phyloP scores from a whole-genome alignment of 495 filamentous ascomycete genomes.

The Neurospora sp. region DNA sequence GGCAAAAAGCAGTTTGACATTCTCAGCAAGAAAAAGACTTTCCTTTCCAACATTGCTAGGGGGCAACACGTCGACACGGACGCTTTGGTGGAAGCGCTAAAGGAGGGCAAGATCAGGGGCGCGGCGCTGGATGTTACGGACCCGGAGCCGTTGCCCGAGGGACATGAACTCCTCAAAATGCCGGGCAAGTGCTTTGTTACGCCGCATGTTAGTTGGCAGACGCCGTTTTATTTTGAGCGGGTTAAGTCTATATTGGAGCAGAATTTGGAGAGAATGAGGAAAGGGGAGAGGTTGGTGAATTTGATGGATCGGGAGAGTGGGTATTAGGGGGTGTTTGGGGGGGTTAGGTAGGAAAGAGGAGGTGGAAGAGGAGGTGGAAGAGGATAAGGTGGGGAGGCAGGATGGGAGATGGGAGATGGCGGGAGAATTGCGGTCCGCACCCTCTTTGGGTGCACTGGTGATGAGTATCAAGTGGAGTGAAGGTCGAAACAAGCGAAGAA shows the following conservation, averaged over 20 bases:
- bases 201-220: slow-evolving; percentile 65
- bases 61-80: slow-evolving; percentile 62
- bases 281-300: slow-evolving; percentile 23
- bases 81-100: slow-evolving; percentile 54
- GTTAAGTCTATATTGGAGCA: slow-evolving; percentile 43
- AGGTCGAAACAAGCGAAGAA: too few relatives aligned
- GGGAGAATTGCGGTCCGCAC: too few relatives aligned
- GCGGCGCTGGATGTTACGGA: slow-evolving; percentile 81
- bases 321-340: neutral
- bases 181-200: slow-evolving; percentile 61
- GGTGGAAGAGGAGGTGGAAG: too few relatives aligned
- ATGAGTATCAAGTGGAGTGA: too few relatives aligned
- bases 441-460: too few relatives aligned
- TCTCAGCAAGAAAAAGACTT: slow-evolving; percentile 46
- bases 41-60: slow-evolving; percentile 65
- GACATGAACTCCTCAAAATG: slow-evolving; percentile 62
- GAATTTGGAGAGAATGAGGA: slow-evolving; percentile 22
- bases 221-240: slow-evolving; percentile 47
- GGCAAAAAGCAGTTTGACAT: slow-evolving; percentile 56
- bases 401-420: too few relatives aligned
- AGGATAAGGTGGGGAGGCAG: too few relatives aligned
- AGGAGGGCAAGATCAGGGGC: slow-evolving; percentile 50
- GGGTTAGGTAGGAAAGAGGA: too few relatives aligned
- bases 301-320: neutral
- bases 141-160: slow-evolving; percentile 66